phyloP scores from a whole-genome alignment of 2,329 filamentous ascomycete species.

The Penicillium griseofulvum region DNA sequence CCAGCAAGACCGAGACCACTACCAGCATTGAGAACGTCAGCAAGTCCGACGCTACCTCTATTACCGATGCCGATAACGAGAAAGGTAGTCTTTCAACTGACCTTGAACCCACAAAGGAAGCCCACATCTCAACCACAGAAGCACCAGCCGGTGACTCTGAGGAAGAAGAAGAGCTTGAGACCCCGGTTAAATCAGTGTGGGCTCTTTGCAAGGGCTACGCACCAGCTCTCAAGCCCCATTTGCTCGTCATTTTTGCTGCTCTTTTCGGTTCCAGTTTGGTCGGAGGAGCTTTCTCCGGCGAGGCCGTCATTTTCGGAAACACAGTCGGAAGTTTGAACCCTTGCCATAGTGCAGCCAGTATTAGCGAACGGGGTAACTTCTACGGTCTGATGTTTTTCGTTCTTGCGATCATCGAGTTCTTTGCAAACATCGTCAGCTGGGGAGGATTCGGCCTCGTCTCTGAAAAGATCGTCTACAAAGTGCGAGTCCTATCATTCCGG shows the following conservation, averaged over 20 bases:
- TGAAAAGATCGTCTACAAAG: slow-evolving; percentile 63
- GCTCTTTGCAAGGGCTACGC: slow-evolving; percentile 28
- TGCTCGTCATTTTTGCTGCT: slow-evolving; percentile 48
- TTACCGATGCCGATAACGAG: slow-evolving; percentile 25
- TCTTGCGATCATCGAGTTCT: slow-evolving; percentile 58
- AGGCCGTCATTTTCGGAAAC: slow-evolving; percentile 60
- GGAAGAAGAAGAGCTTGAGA: slow-evolving; percentile 28
- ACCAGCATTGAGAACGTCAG: slow-evolving; percentile 45
- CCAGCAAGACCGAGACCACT: slow-evolving; percentile 46
- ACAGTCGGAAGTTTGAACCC: slow-evolving; percentile 58
- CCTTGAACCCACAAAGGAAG: slow-evolving; percentile 13
- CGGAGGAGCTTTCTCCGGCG: slow-evolving; percentile 57
- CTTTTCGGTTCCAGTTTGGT: slow-evolving; percentile 54
- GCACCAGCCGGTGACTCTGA: slow-evolving; percentile 12
- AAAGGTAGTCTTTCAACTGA: slow-evolving; percentile 9
- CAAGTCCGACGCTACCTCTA: slow-evolving; percentile 27
- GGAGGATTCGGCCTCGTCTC: slow-evolving; percentile 57
- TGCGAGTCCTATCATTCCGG: slow-evolving; percentile 63
- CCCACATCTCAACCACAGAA: slow-evolving; percentile 16
- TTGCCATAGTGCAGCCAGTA: slow-evolving; percentile 50
- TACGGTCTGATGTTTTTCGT: slow-evolving; percentile 61
- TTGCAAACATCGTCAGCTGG: slow-evolving; percentile 62
- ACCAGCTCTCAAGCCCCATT: slow-evolving; percentile 38
- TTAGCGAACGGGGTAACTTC: slow-evolving; percentile 52
- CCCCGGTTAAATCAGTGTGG: slow-evolving; percentile 29